Evolutionary conservation across 2,329 filamentous ascomycete genomes (phyloP).

Genomic region (Monosporascus sp.): DNA sequence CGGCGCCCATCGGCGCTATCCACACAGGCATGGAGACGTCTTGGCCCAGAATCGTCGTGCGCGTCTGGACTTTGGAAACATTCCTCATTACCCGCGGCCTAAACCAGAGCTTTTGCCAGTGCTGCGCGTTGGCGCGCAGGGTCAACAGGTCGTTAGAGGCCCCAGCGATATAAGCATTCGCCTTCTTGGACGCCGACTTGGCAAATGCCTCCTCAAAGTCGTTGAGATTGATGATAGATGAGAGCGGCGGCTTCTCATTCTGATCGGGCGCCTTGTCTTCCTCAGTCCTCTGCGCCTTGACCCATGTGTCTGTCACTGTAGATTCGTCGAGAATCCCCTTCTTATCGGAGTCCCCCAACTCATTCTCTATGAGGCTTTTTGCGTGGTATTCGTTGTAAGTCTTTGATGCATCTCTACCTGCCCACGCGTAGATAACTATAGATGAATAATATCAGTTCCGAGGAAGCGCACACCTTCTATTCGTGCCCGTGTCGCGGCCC

Average conservation of each 20-base stretch:
- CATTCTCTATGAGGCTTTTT: neutral
- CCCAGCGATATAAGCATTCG: conserved; percentile 2
- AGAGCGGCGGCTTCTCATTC: conserved; percentile 2
- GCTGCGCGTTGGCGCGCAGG: conserved; percentile 1
- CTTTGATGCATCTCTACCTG: neutral
- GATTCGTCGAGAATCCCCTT: neutral
- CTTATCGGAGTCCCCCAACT: neutral
- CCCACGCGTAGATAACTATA: neutral
- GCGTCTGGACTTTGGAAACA: neutral
- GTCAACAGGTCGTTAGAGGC: conserved; percentile 4
- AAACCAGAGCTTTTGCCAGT: conserved; percentile 2
- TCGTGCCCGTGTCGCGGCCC: neutral
- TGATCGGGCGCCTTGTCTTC: neutral
- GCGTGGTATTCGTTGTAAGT: neutral
- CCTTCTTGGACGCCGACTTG: conserved; percentile 3
- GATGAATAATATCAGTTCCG: neutral
- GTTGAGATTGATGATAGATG: conserved; percentile 5
- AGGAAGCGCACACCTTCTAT: neutral
- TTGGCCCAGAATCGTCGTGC: conserved; percentile 6
- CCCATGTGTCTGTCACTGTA: neutral
- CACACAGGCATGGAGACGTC: conserved; percentile 4
- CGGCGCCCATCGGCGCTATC: conserved; percentile 8
- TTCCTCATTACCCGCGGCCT: conserved; percentile 6
- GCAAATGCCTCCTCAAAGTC: conserved; percentile 9
- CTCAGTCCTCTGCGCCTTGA: neutral